phyloP scores from a whole-genome alignment of 345 rosid species.

The Gossypium herbaceum region DNA sequence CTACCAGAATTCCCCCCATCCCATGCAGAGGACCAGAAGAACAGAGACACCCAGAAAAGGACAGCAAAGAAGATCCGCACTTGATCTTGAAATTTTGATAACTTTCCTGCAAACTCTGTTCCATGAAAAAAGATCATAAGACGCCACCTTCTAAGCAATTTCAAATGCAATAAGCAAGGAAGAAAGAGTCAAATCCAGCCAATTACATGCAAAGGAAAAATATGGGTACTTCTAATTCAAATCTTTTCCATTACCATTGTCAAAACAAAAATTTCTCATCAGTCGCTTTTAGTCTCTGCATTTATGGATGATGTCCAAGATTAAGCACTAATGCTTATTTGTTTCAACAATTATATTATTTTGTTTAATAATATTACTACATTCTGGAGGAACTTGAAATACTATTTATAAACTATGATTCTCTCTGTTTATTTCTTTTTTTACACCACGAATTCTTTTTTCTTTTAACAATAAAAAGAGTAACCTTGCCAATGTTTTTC shows the following conservation, averaged over 20 bases:
- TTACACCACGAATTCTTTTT: too few relatives aligned
- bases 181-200: neutral
- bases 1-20: conserved; percentile 25
- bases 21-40: conserved; percentile 75
- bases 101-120: conserved; percentile 45
- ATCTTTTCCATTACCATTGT: too few relatives aligned
- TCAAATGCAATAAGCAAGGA: neutral
- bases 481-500: neutral
- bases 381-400: too few relatives aligned
- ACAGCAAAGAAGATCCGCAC: conserved; percentile 75
- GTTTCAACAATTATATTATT: too few relatives aligned
- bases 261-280: neutral
- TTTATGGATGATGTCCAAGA: neutral
- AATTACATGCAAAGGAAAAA: neutral
- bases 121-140: neutral
- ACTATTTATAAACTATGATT: too few relatives aligned
- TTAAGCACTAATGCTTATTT: neutral
- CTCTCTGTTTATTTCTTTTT: too few relatives aligned
- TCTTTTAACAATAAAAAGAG: neutral
- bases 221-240: too few relatives aligned
- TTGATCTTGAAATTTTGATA: conserved; percentile 55
- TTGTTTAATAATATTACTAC: too few relatives aligned
- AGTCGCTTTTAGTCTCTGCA: neutral
- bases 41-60: conserved; percentile 88
- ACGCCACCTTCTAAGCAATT: neutral